Conservation (phyloP, 2,329 filamentous ascomycete genomes). For the Penicillium sp. region DNA sequence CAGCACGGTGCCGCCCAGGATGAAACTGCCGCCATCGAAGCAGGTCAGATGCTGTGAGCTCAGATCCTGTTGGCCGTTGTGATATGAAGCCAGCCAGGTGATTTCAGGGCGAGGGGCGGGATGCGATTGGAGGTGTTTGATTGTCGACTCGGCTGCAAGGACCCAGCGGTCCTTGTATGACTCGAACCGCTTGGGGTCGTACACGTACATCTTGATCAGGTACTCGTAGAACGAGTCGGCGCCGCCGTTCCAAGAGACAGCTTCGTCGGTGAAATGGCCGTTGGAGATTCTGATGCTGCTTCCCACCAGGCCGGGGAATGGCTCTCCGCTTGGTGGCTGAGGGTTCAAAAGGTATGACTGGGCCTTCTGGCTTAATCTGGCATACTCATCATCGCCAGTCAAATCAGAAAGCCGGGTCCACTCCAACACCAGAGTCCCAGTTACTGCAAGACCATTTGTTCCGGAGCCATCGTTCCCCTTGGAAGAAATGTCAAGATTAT, state of each 20-base stretch:
- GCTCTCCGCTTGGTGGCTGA: slow-evolving; percentile 60
- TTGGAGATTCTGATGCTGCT: slow-evolving; percentile 61
- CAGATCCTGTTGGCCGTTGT: slow-evolving; percentile 35
- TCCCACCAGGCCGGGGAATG: slow-evolving; percentile 75
- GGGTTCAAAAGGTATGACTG: slow-evolving; percentile 69
- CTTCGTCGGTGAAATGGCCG: slow-evolving; percentile 64
- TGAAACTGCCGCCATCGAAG: slow-evolving; percentile 81
- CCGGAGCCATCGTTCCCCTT: slow-evolving; percentile 49
- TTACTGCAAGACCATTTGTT: slow-evolving; percentile 71
- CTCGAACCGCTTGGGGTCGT: slow-evolving; percentile 63
- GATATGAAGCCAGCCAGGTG: slow-evolving; percentile 57
- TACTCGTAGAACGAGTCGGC: slow-evolving; percentile 86
- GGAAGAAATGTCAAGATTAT: slow-evolving; percentile 61
- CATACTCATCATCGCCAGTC: slow-evolving; percentile 66
- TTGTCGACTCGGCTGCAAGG: slow-evolving; percentile 70
- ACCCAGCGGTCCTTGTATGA: slow-evolving; percentile 73
- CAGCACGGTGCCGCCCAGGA: slow-evolving; percentile 73
- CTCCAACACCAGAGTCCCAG: slow-evolving; percentile 76
- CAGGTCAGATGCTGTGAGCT: slow-evolving; percentile 61
- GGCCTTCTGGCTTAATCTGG: slow-evolving; percentile 61
- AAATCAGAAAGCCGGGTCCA: slow-evolving; percentile 79
- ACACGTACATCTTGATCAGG: slow-evolving; percentile 86
- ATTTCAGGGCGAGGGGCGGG: slow-evolving; percentile 65
- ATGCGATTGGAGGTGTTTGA: slow-evolving; percentile 66
- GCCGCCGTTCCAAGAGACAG: slow-evolving; percentile 73